Evolutionary conservation across 2,329 filamentous ascomycete genomes (phyloP), one percentile per base, ranked within the genome.

Genomic region (Dothideomycetes sp.): DNA sequence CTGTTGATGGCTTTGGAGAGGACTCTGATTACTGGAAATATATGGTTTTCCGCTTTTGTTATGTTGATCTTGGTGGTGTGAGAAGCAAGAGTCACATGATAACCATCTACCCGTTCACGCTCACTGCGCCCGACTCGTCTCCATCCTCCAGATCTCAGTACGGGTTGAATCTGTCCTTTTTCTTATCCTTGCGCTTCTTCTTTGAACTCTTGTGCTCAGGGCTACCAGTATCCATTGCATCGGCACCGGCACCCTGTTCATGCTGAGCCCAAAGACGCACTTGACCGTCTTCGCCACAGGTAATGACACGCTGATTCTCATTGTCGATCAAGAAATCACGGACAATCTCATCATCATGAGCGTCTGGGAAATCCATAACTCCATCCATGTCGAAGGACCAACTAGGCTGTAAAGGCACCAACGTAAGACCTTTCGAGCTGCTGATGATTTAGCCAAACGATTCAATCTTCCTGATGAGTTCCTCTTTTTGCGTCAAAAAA

Each of bases 341-440:
- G 1, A 70, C 64, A 11, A 71, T 57, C 35, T 71, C 68, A 7
- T 68, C 66, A 1, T 66, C 65, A 47, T 71, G 68, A 3, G 62
- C 67, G 5, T 63, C 65, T 0, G 58, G 51, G 4, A 70, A 52
- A 3, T 52, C 47, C 23, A 59, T 46, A 3, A 33, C 41, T 5
- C 41, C 33, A 7, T 9, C 10, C 24, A 43, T 35, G 9, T 45
- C 43, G 25, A 48, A 46, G 3, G 20, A 32, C 46, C 46, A 48
- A 25, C 45, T 44, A 2, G 46, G 45, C 15, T 37, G 33, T n/a
- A 48, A 30, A 3, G 46, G 43, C 2, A 43, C 42, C 24, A 48
- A 16, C 16, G 38, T 45, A 19, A 46, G 30, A 17, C 27, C 24
- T 27, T 32, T 43, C 3, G 37, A 31, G 3, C 42, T 44, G 12